Conservation (phyloP, 176 grass and related monocot genomes). For the Rhipidocladum racemiflorum region DNA sequence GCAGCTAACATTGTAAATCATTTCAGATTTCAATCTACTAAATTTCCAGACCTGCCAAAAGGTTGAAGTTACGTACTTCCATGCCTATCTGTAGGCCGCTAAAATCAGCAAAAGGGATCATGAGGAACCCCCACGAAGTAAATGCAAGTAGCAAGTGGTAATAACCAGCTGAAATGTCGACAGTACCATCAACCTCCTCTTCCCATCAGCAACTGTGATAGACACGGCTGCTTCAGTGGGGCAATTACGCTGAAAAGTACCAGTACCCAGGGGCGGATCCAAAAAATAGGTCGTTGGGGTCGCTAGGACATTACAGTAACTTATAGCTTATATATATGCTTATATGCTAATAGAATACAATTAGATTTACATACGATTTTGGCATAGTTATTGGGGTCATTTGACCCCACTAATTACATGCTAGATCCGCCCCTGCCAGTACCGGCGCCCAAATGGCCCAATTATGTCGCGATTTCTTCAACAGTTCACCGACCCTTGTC, state of each 20-base stretch:
- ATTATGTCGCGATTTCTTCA: not conserved
- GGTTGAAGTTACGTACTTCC: not conserved
- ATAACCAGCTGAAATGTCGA: not conserved
- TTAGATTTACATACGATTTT: too few relatives aligned
- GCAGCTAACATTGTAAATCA: not conserved
- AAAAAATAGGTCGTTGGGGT: too few relatives aligned
- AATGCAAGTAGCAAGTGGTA: too few relatives aligned
- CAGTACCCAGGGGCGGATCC: too few relatives aligned
- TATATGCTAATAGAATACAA: too few relatives aligned
- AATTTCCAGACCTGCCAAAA: not conserved
- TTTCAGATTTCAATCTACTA: not conserved
- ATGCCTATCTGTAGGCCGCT: not conserved
- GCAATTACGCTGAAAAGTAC: slow-evolving; percentile 29
- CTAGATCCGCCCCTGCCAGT: too few relatives aligned
- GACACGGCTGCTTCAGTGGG: not conserved
- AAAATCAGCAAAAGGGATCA: not conserved
- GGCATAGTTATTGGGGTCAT: too few relatives aligned
- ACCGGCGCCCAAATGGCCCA: slow-evolving; percentile 20
- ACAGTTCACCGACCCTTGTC: not conserved
- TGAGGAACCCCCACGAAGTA: not conserved
- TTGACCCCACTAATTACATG: too few relatives aligned
- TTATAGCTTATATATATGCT: too few relatives aligned
- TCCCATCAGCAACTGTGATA: not conserved
- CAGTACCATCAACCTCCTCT: not conserved
- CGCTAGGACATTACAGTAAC: too few relatives aligned